phyloP scores from a whole-genome alignment of 2,329 filamentous ascomycete species.

The Fusarium fracticaudum region DNA sequence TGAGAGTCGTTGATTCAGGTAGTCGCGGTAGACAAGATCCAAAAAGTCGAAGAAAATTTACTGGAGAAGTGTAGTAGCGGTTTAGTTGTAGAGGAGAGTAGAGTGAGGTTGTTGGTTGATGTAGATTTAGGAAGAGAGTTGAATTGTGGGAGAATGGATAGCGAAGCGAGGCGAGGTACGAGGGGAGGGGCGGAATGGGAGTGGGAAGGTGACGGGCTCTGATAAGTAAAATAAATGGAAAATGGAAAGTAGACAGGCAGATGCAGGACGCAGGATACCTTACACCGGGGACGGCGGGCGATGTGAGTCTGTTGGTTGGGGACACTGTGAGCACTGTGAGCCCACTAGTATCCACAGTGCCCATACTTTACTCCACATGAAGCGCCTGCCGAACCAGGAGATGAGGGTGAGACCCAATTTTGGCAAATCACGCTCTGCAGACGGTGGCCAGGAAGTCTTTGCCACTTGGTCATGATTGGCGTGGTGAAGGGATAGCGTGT shows the following conservation, averaged over 20 bases:
- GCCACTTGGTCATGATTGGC: conserved; percentile 49
- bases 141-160: conserved; percentile 36
- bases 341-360: conserved; percentile 18
- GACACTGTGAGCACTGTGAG: conserved; percentile 35
- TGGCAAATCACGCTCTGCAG: conserved; percentile 45
- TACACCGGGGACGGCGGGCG: conserved; percentile 42
- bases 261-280: background rate
- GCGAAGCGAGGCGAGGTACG: conserved; percentile 43
- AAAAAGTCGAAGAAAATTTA: conserved; percentile 20
- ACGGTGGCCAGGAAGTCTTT: conserved; percentile 39
- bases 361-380: conserved; percentile 21
- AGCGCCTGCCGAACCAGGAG: conserved; percentile 36
- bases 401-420: conserved; percentile 35
- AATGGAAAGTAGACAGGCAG: conserved; percentile 14
- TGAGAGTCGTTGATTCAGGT: conserved; percentile 14
- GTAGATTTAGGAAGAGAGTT: conserved; percentile 35
- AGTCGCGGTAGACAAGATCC: conserved; percentile 15
- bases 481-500: conserved; percentile 32
- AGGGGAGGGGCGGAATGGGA: conserved; percentile 40
- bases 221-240: conserved; percentile 40
- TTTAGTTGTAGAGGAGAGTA: conserved; percentile 2
- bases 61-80: background rate
- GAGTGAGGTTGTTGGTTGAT: conserved; percentile 34
- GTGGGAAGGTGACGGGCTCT: conserved; percentile 36
- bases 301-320: conserved; percentile 47